Evolutionary conservation across 139 green algal genomes (phyloP).

Genomic region (Tetratostichococcus sp.): DNA sequence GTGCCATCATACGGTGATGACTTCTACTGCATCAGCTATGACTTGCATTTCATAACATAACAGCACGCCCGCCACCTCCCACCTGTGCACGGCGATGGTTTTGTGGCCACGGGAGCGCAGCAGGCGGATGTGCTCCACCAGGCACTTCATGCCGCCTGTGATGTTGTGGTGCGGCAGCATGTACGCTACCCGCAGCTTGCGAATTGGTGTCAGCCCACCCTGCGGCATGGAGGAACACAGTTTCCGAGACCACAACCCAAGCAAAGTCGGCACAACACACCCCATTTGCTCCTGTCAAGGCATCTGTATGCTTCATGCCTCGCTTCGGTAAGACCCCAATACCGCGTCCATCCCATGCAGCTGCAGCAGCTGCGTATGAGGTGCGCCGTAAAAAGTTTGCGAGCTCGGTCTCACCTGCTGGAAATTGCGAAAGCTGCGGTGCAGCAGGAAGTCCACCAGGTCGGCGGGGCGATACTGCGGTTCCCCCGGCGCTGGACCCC

Average conservation of each 20-base stretch:
- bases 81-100: slow-evolving; percentile 47
- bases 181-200: slow-evolving; percentile 44
- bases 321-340: too few relatives aligned
- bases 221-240: slow-evolving; percentile 2
- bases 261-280: too few relatives aligned
- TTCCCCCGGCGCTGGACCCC: neutral
- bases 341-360: neutral
- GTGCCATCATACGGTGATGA: too few relatives aligned
- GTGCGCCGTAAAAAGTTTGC: neutral
- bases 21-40: too few relatives aligned
- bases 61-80: too few relatives aligned
- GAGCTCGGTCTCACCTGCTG: neutral
- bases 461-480: neutral
- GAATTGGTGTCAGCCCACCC: slow-evolving; percentile 21
- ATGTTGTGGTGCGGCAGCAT: slow-evolving; percentile 57
- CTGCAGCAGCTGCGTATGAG: slow-evolving; percentile 7
- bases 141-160: slow-evolving; percentile 62
- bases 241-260: too few relatives aligned
- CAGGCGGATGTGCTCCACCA: slow-evolving; percentile 37
- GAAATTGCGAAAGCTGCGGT: neutral
- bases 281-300: too few relatives aligned
- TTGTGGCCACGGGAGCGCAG: slow-evolving; percentile 26
- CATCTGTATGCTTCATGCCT: too few relatives aligned
- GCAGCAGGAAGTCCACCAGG: neutral
- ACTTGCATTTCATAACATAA: too few relatives aligned